Evolutionary conservation across 352 stramenopile species (phyloP), one percentile per base, ranked within the genome.

Genomic region (Phytophthora sansomeana): DNA sequence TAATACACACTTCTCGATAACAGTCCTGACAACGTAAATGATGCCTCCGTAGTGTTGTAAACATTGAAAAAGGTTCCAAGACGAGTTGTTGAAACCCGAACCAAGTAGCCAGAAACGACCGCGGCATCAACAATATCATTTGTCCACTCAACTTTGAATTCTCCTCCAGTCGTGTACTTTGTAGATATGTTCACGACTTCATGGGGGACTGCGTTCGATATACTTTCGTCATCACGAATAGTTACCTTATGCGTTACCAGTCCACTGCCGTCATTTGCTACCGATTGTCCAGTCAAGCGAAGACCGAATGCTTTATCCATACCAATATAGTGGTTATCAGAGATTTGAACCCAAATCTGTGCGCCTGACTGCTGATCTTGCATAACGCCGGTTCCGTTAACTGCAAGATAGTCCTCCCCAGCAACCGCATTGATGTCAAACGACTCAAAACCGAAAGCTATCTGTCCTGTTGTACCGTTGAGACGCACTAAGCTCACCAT

Each of bases 161-260:
- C 78, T 2, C 83, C 83, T 44, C 83, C 83, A 13, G 75, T 91
- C 13, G 42, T 42, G 24, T 63, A 62, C 1, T 55, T 41, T 30
- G 72, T 16, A 1, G 53, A 8, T 10, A 80, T 13, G n/a, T 41
- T 21, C 0, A 36, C 41, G 3, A 75, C 62, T 29, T 41, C 51
- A 3, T 17, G 28, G 1, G 83, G 78, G 1, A 87, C 43, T 5
- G 57, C 43, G 24, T 62, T 75, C 10, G 49, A 58, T 11, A 72
- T 29, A 35, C 73, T 74, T 48, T 91, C 83, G 26, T 91, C 75
- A 17, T 91, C 83, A 4, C 65, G 24, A 33, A 91, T 77, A 1
- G 62, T 51, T 9, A 91, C 35, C 24, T 67, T 46, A 6, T 65
- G 70, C 1, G 72, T 81, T 7, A 66, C 41, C 14, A 89, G 35